Conservation (phyloP, 495 filamentous ascomycete genomes). For the Aspergillus hancockii region DNA sequence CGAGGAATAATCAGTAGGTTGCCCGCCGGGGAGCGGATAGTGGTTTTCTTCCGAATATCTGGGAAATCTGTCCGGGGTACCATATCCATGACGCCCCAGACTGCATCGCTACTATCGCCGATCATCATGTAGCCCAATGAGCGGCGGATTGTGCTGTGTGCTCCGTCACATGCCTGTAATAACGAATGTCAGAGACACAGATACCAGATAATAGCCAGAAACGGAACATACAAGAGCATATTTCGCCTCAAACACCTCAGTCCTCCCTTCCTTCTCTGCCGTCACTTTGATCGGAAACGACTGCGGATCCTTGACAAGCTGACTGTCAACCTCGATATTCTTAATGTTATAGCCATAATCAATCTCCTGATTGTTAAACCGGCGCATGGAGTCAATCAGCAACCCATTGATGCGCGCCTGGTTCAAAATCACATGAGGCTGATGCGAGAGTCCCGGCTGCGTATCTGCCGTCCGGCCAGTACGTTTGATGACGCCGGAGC, state of each 20-base stretch:
- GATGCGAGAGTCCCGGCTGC: slow-evolving; percentile 62
- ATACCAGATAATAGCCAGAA: background rate
- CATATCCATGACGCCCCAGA: slow-evolving; percentile 86
- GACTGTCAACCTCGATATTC: slow-evolving; percentile 53
- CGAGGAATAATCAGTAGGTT: slow-evolving; percentile 73
- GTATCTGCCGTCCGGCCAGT: slow-evolving; percentile 60
- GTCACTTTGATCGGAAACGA: slow-evolving; percentile 56
- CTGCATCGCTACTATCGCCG: slow-evolving; percentile 71
- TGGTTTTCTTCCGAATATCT: slow-evolving; percentile 74
- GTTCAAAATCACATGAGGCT: slow-evolving; percentile 75
- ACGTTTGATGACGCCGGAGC: slow-evolving; percentile 46
- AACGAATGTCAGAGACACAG: background rate
- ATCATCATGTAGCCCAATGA: slow-evolving; percentile 70
- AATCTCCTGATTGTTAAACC: slow-evolving; percentile 48
- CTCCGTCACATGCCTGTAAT: slow-evolving; percentile 71
- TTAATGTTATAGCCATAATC: slow-evolving; percentile 63
- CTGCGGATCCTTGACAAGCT: slow-evolving; percentile 34
- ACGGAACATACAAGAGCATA: slow-evolving; percentile 61
- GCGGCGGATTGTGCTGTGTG: slow-evolving; percentile 67
- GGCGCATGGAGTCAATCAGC: slow-evolving; percentile 53
- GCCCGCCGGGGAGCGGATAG: slow-evolving; percentile 58
- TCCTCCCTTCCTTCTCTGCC: slow-evolving; percentile 51
- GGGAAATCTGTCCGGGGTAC: slow-evolving; percentile 76
- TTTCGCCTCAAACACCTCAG: slow-evolving; percentile 60
- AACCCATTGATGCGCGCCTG: slow-evolving; percentile 72